Percentiles rank a stretch among this genome's conserved stretches.
Conservation (phyloP, 148 eudicot species). For the Cornus controversa region DNA sequence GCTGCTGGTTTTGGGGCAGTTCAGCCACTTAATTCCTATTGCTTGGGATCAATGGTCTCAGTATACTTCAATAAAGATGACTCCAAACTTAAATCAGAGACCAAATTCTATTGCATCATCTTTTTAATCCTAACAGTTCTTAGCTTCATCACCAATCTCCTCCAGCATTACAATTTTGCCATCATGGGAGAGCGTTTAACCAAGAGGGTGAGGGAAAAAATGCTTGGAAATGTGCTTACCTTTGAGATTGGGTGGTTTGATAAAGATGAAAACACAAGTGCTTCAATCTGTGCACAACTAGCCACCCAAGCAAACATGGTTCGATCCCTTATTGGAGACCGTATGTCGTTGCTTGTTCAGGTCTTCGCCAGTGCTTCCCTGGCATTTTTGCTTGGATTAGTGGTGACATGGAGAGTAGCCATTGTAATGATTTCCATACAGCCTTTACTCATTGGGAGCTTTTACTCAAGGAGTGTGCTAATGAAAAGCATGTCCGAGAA, state of each 20-base stretch:
- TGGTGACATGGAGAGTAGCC: slow-evolving; percentile 17
- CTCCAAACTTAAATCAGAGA: slow-evolving; percentile 9
- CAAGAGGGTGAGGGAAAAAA: slow-evolving; percentile 18
- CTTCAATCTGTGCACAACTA: slow-evolving; percentile 14
- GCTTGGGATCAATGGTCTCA: slow-evolving; percentile 12
- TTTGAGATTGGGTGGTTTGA: slow-evolving; percentile 23
- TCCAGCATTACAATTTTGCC: slow-evolving; percentile 17
- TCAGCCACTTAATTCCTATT: slow-evolving; percentile 8
- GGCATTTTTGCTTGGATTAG: slow-evolving; percentile 6
- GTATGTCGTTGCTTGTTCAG: slow-evolving; percentile 6
- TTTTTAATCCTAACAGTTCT: background rate
- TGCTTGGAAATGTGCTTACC: slow-evolving; percentile 16
- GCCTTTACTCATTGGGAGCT: slow-evolving; percentile 15
- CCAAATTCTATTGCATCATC: background rate
- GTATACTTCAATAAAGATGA: slow-evolving; percentile 13
- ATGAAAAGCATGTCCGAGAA: slow-evolving; percentile 15
- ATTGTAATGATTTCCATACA: slow-evolving; percentile 18
- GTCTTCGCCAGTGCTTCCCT: background rate
- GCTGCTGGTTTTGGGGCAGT: slow-evolving; percentile 16
- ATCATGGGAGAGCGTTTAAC: slow-evolving; percentile 23
- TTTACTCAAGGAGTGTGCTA: slow-evolving; percentile 8
- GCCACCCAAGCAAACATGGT: slow-evolving; percentile 18
- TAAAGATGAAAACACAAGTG: slow-evolving; percentile 20
- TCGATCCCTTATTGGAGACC: slow-evolving; percentile 16
- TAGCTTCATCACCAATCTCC: slow-evolving; percentile 1